A percentile compares a stretch with the other conserved stretches of the same genome.
Evolutionary conservation across 768 basidiomycete genomes (phyloP).

Genomic region (Vararia minispora): DNA sequence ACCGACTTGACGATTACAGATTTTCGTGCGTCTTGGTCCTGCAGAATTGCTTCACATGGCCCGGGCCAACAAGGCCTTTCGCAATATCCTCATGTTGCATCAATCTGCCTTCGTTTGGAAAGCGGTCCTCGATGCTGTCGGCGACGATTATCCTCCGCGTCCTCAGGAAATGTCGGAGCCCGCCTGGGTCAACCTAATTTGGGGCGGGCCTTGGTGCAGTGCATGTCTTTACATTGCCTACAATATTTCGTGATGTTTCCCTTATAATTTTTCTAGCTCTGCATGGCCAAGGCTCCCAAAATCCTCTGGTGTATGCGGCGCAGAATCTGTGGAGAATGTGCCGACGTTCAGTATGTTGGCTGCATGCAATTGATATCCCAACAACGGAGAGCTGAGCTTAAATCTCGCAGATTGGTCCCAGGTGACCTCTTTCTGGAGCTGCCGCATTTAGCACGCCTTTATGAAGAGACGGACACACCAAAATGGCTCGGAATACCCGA

Average conservation of each 20-base stretch:
- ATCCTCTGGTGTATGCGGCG: slow-evolving; percentile 9
- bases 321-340: slow-evolving; percentile 9
- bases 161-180: slow-evolving; percentile 7
- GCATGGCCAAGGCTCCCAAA: slow-evolving; percentile 6
- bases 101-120: slow-evolving; percentile 19
- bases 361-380: neutral
- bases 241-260: no score
- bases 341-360: slow-evolving; percentile 5
- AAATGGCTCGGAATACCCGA: no score
- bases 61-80: slow-evolving; percentile 20
- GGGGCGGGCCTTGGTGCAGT: slow-evolving; percentile 9
- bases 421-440: no score
- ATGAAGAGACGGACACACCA: no score
- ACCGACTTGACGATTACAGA: slow-evolving; percentile 13
- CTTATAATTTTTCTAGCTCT: slow-evolving; percentile 1
- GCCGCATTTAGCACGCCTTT: no score
- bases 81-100: slow-evolving; percentile 16
- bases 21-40: slow-evolving; percentile 20
- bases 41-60: slow-evolving; percentile 21
- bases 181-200: slow-evolving; percentile 9
- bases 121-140: neutral
- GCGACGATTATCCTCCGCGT: slow-evolving; percentile 2
- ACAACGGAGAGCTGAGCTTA: no score
- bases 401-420: no score
- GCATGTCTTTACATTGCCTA: neutral